Conservation (phyloP, 139 green algal genomes). For the Diplosphaera chodatii region DNA sequence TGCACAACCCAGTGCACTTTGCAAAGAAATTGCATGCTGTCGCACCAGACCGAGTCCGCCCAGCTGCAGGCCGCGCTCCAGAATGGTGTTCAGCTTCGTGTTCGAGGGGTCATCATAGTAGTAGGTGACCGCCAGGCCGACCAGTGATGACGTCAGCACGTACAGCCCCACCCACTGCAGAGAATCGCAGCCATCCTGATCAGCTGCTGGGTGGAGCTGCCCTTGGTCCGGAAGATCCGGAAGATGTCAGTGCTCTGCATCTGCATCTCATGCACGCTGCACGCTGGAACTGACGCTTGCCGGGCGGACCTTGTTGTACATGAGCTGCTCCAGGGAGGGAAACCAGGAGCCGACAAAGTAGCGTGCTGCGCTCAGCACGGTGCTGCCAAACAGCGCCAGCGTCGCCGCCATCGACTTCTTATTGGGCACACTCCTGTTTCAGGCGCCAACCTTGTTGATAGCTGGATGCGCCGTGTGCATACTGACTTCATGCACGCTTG, state of each 20-base stretch:
- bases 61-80: slow-evolving; percentile 47
- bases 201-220: no score
- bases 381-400: slow-evolving; percentile 26
- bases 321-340: slow-evolving; percentile 23
- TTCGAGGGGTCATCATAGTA: slow-evolving; percentile 51
- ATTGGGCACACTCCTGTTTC: slow-evolving; percentile 30
- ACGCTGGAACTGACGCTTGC: no score
- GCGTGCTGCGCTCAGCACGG: slow-evolving; percentile 19
- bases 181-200: no score
- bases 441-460: no score
- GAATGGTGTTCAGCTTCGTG: slow-evolving; percentile 44
- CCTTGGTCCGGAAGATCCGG: no score
- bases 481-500: no score
- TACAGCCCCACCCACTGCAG: slow-evolving; percentile 32
- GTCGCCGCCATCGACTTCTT: slow-evolving; percentile 26
- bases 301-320: slow-evolving; percentile 9
- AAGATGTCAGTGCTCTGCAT: neutral
- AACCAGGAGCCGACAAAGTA: slow-evolving; percentile 37
- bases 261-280: neutral
- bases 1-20: no score
- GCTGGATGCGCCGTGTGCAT: no score
- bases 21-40: neutral
- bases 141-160: slow-evolving; percentile 24
- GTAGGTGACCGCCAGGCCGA: slow-evolving; percentile 52
- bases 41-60: slow-evolving; percentile 26